Percentiles rank a stretch among this genome's conserved stretches.
phyloP scores from a whole-genome alignment of 179 eudicot species.

The Beta lomatogona region DNA sequence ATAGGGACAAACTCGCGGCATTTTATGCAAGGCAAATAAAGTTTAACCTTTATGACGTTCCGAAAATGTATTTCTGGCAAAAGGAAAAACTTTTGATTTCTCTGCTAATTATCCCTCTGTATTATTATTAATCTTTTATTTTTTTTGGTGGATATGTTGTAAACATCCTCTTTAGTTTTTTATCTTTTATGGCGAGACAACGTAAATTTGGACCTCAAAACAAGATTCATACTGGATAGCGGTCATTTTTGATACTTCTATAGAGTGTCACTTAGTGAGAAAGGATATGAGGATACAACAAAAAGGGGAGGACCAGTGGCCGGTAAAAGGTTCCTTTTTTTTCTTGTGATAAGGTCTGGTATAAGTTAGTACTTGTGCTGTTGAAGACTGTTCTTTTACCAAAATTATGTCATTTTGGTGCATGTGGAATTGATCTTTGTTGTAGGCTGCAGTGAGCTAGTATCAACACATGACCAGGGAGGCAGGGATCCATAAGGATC shows the following conservation, averaged over 20 bases:
- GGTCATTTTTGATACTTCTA: neutral
- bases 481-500: neutral
- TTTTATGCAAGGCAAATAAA: neutral
- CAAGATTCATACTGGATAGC: neutral
- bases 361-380: neutral
- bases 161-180: neutral
- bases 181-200: neutral
- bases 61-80: neutral
- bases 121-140: neutral
- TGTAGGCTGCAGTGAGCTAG: neutral
- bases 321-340: too few relatives aligned
- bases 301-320: neutral
- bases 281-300: neutral
- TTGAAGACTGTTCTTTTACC: neutral
- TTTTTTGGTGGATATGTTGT: neutral
- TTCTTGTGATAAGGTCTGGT: neutral
- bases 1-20: neutral
- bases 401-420: neutral
- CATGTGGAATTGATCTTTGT: neutral
- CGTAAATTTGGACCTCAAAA: neutral
- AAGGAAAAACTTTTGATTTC: neutral
- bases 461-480: slow-evolving; percentile 7
- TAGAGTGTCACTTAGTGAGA: neutral
- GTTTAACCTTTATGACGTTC: neutral
- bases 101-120: neutral